A percentile compares a stretch with the other conserved stretches of the same genome.
phyloP scores from a whole-genome alignment of 1,139 yeast genomes.

The Geotrichum candidum region DNA sequence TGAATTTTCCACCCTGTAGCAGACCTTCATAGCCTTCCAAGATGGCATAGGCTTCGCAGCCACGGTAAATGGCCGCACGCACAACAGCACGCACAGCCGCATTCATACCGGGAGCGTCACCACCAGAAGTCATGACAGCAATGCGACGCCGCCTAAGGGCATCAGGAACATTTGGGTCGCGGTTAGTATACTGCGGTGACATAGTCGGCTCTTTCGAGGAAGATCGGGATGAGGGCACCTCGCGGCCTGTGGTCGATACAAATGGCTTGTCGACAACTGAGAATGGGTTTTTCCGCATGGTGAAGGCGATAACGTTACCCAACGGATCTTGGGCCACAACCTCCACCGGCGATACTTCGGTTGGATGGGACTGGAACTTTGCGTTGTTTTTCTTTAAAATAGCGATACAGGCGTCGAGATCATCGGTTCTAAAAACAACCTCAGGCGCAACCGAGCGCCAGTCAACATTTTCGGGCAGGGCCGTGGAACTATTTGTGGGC shows the following conservation, averaged over 20 bases:
- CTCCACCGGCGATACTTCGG: conserved; percentile 35
- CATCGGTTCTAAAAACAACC: conserved; percentile 31
- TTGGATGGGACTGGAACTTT: conserved; percentile 33
- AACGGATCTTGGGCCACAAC: conserved; percentile 56
- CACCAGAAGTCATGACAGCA: conserved; percentile 97
- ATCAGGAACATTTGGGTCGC: conserved; percentile 2
- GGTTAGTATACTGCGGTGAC: neutral
- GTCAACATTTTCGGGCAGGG: conserved; percentile 23
- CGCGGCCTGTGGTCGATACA: conserved; percentile 3
- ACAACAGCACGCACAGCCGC: conserved; percentile 93
- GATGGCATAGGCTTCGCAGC: conserved; percentile 92
- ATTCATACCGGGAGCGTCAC: conserved; percentile 98
- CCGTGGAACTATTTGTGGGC: neutral
- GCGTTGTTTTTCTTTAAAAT: conserved; percentile 3
- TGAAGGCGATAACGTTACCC: conserved; percentile 56
- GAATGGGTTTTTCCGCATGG: conserved; percentile 35
- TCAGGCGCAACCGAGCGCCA: conserved; percentile 36
- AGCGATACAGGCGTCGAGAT: conserved; percentile 21
- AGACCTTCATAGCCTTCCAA: conserved; percentile 95
- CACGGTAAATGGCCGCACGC: conserved; percentile 77
- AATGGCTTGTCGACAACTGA: conserved; percentile 22
- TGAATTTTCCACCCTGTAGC: conserved; percentile 70
- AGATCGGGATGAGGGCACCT: neutral
- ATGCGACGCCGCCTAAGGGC: conserved; percentile 45
- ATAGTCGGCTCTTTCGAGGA: neutral